Conservation (phyloP, 176 grass and related monocot species). For the Echinochloa phyllopogon region DNA sequence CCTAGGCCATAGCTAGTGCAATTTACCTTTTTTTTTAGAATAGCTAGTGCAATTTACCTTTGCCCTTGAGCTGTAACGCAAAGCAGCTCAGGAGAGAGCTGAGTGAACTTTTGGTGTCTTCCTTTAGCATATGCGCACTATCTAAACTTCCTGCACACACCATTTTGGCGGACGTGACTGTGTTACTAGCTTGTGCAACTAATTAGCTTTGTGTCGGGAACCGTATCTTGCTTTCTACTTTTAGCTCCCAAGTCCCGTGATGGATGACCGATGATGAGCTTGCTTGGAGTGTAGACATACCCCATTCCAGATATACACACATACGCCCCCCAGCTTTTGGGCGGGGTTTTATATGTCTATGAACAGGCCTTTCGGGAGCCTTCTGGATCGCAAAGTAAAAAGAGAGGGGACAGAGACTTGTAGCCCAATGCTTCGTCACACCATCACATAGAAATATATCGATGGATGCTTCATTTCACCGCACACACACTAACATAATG, state of each 20-base stretch:
- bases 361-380: conserved; percentile 6
- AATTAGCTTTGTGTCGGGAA: conserved; percentile 3
- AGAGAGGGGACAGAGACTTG: conserved; percentile 13
- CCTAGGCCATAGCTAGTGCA: not conserved
- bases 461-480: conserved; percentile 50
- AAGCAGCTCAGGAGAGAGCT: conserved; percentile 20
- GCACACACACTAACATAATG: conserved; percentile 45
- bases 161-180: conserved; percentile 36
- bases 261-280: not conserved
- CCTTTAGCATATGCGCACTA: conserved; percentile 2
- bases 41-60: conserved; percentile 34
- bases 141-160: not conserved
- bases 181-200: not conserved
- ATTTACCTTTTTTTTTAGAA: conserved; percentile 44
- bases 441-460: not conserved
- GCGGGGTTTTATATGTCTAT: not conserved
- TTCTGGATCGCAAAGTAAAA: conserved; percentile 42
- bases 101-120: conserved; percentile 13
- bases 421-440: not conserved
- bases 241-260: conserved; percentile 29
- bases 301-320: conserved; percentile 11
- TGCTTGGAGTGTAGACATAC: conserved; percentile 59
- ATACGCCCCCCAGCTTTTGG: conserved; percentile 12
- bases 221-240: conserved; percentile 59
- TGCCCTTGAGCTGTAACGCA: conserved; percentile 31